These are phyloP conservation scores for Saksenaea vasiformis DNA, from an alignment of 371 early-diverging fungal species.

Conservation along the genomic window DNA sequence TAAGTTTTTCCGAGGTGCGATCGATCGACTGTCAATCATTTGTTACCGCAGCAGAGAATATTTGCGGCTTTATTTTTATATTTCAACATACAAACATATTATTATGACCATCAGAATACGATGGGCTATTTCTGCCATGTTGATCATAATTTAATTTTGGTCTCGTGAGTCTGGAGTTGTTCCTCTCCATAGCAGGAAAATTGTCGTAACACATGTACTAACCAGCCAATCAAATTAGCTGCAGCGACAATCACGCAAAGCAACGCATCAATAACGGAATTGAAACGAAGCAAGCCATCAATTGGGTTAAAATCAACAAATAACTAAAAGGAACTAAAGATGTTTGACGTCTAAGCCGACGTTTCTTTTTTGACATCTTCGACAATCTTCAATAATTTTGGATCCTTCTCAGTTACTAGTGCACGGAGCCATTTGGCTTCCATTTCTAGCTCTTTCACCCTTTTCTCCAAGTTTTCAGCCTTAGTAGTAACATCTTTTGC, in stretches of 20 bases:
- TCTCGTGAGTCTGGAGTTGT: background rate
- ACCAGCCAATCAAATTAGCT: background rate
- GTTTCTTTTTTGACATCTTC: background rate
- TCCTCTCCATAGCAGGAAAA: too few species aligned
- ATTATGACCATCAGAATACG: background rate
- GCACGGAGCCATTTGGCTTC: constrained; percentile 89
- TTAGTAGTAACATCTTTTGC: constrained; percentile 78
- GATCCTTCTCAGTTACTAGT: constrained; percentile 77
- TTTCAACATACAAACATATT: too few species aligned
- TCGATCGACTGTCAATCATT: too few species aligned
- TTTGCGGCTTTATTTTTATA: too few species aligned
- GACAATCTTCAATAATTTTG: constrained; percentile 27
- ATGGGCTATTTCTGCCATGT: background rate
- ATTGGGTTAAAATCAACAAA: background rate
- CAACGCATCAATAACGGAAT: background rate
- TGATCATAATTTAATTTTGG: background rate
- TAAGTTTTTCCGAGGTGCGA: too few species aligned
- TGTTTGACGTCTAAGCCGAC: background rate
- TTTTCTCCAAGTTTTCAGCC: constrained; percentile 67
- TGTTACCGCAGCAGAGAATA: too few species aligned
- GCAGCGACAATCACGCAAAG: background rate
- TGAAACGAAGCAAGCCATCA: background rate
- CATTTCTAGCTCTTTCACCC: constrained; percentile 78
- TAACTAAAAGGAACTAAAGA: background rate
- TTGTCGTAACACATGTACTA: background rate